Evolutionary conservation across 2,329 filamentous ascomycete genomes (phyloP), one percentile per base, ranked within the genome.

Genomic region (Ramichloridium luteum): DNA sequence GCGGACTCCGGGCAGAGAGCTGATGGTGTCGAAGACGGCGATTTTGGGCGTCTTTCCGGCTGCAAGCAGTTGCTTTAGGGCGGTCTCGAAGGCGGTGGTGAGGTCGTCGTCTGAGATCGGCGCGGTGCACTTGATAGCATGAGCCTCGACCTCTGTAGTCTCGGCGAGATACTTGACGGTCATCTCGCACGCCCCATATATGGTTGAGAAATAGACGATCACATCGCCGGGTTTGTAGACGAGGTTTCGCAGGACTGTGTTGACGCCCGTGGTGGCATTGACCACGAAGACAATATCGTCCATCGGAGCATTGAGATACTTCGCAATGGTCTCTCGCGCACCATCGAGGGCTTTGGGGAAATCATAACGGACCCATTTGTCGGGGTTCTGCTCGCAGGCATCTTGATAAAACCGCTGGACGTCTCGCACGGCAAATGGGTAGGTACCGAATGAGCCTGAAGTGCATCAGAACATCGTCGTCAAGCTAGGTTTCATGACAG

Each of bases 211-310:
- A 55, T 76, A 78, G 27, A 93, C 47, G 40, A 92, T 80, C 39
- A 79, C 74, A 8, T 23, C 20, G n/a, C 20, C 77, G 0, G 63
- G 53, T 22, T 71, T 54, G 67, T 77, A 93, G 1, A 53, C 49
- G 2, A 94, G 56, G 51, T 80, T 86, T 25, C 78, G 73, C n/a
- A 93, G 67, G 4, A 93, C 72, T 0, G 75, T 81, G 58, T 90
- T 88, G 28, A 85, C 58, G 14, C 73, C 82, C 0, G 71, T 77
- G 0, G 83, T 92, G 9, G 85, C 83, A 53, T 94, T 94, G 35
- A 71, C 62, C 1, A 93, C 74, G 41, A 92, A 77, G 1, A 93
- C 84, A 23, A 81, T 61, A 6, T 76, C 74, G 6, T 77, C 65
- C 1, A 63, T 50, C 0, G 77, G 74, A 0, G 71, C 77, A 38